phyloP scores from a whole-genome alignment of 2,329 filamentous ascomycete genomes.

The Pleoardoris graminearum region DNA sequence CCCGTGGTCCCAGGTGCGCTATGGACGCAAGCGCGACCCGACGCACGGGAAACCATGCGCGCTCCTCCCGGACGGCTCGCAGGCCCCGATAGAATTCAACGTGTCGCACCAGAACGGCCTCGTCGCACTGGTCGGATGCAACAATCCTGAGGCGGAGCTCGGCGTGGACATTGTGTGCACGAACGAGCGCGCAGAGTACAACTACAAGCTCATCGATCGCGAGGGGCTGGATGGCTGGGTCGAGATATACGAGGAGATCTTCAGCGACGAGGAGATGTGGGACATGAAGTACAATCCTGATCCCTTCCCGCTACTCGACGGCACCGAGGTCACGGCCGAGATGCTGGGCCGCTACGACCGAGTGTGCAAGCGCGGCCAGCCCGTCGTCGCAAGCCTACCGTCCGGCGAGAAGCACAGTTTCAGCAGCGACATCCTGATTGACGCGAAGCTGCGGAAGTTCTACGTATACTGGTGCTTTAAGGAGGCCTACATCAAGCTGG shows the following conservation, averaged over 20 bases:
- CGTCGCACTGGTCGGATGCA: slow-evolving; percentile 64
- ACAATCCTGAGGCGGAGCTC: slow-evolving; percentile 52
- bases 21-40: slow-evolving; percentile 59
- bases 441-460: slow-evolving; percentile 69
- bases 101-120: slow-evolving; percentile 78
- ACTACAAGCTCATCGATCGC: slow-evolving; percentile 61
- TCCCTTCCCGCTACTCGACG: slow-evolving; percentile 50
- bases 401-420: slow-evolving; percentile 44
- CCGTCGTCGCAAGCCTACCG: slow-evolving; percentile 44
- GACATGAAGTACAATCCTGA: slow-evolving; percentile 63
- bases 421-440: slow-evolving; percentile 54
- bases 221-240: slow-evolving; percentile 70
- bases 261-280: slow-evolving; percentile 63
- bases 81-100: slow-evolving; percentile 67
- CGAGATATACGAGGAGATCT: slow-evolving; percentile 72
- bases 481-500: slow-evolving; percentile 82
- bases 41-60: slow-evolving; percentile 57
- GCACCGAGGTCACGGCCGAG: slow-evolving; percentile 44
- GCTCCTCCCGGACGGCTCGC: slow-evolving; percentile 47
- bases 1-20: slow-evolving; percentile 62
- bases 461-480: slow-evolving; percentile 80
- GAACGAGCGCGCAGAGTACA: slow-evolving; percentile 67
- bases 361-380: slow-evolving; percentile 44
- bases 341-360: slow-evolving; percentile 51
- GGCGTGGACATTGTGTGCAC: slow-evolving; percentile 79